phyloP scores from a whole-genome alignment of 164 flowering plant species.

The Nymphaea thermarum region DNA sequence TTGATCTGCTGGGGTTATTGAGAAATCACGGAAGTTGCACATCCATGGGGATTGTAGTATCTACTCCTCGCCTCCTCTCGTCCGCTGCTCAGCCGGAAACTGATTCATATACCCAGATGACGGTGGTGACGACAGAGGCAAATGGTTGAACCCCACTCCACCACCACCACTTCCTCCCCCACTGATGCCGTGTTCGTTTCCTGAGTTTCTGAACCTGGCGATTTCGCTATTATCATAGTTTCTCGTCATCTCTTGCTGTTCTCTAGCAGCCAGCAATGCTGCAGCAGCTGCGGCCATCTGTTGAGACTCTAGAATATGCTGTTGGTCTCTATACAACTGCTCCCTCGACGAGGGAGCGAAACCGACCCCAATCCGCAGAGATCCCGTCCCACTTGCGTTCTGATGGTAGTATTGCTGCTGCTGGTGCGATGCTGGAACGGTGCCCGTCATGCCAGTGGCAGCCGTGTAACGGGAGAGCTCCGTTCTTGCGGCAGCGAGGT shows the following conservation, averaged over 20 bases:
- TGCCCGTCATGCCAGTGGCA: constrained; percentile 12
- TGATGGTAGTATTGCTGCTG: constrained; percentile 1
- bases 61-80: neutral
- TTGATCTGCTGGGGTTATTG: neutral
- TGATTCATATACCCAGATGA: neutral
- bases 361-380: constrained; percentile 5
- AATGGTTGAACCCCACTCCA: neutral
- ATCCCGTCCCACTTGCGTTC: constrained; percentile 4
- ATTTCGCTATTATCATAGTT: constrained; percentile 1
- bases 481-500: constrained; percentile 11
- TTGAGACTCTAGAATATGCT: constrained; percentile 5
- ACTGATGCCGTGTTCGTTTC: neutral
- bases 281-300: constrained; percentile 2
- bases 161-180: neutral
- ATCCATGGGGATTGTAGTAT: too few relatives aligned
- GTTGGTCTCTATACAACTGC: constrained; percentile 5
- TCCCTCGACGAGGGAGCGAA: constrained; percentile 1
- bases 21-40: neutral
- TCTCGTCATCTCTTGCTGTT: constrained; percentile 12
- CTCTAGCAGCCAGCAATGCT: constrained; percentile 2
- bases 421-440: constrained; percentile 3
- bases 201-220: neutral
- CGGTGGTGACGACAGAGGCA: neutral
- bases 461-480: constrained; percentile 13
- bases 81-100: neutral